Base-by-base conservation (phyloP, 805 yeast species). In the Saturnispora galanensis region DNA sequence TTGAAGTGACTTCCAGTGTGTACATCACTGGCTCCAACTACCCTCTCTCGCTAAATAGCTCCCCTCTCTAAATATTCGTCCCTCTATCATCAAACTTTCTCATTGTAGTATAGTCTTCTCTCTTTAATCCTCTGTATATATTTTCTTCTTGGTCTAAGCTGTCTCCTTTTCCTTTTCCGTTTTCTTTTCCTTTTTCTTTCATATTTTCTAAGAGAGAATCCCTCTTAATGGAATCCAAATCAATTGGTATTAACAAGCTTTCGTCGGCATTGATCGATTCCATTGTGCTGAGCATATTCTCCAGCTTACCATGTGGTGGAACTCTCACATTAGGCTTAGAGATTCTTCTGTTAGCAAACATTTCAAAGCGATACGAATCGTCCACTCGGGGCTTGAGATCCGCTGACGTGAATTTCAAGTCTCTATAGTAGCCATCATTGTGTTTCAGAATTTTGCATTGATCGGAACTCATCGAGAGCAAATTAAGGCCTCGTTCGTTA, bases 51-150 rank as follows among this genome's bases (percentile, higher is more conserved):
- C 6, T 6, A 3, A 4, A 21, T 5, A 6, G 15, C 2, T 4
- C 10, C 18, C 10, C 18, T 13, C 8, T 17, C 9, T 37, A 37
- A 15, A 37, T 10, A 7, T 9, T 31, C 5, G 30, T 31, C 15
- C 21, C 18, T 30, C 30, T 42, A 31, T 35, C 35, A 31, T 45
- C 46, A 17, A 53, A 52, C 9, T 44, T 39, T 21, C 49, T 45
- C 5, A 46, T 43, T 5, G 44, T 43, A 15, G 52, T 50, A 35
- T 50, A 56, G 47, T 57, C 62, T 3, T 43, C 42, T 9, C 31
- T 29, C 30, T 50, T 42, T 21, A 57, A 46, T 3, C 57, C 61
- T 26, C 47, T 48, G 33, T 55, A 57, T 16, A 50, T 48, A 28
- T 42, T 38, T 6, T 43, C 45, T 10, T 9, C 5, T 52, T 53